phyloP scores from a whole-genome alignment of 1,284 basidiomycete genomes.

The Cerrena zonata region DNA sequence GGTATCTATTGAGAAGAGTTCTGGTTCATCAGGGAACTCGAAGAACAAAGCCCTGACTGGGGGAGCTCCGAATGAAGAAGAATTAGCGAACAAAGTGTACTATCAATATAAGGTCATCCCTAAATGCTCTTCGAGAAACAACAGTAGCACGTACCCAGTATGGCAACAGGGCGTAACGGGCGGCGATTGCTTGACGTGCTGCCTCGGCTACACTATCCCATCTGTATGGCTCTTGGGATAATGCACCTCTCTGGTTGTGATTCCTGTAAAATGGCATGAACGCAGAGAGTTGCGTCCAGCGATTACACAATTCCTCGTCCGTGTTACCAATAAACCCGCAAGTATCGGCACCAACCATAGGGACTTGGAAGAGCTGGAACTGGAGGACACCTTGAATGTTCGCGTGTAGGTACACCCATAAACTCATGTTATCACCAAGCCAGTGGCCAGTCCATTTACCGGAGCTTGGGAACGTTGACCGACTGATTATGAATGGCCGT shows the following conservation, averaged over 20 bases:
- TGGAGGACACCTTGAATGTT: conserved; percentile 65
- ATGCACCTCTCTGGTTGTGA: conserved; percentile 57
- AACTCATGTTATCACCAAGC: conserved; percentile 56
- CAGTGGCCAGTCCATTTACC: conserved; percentile 60
- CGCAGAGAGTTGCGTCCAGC: conserved; percentile 77
- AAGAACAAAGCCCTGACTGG: conserved; percentile 70
- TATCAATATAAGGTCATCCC: conserved; percentile 21
- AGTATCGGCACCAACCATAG: conserved; percentile 72
- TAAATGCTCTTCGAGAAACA: background rate
- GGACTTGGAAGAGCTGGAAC: conserved; percentile 73
- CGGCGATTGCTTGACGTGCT: conserved; percentile 63
- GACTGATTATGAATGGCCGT: conserved; percentile 61
- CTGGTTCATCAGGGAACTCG: conserved; percentile 67
- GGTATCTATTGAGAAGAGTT: conserved; percentile 55
- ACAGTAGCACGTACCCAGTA: conserved; percentile 54
- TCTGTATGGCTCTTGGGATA: conserved; percentile 67
- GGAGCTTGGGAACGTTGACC: conserved; percentile 61
- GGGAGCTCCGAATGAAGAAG: conserved; percentile 58
- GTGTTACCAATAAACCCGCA: conserved; percentile 68
- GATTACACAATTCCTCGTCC: conserved; percentile 74
- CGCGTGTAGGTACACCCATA: conserved; percentile 58
- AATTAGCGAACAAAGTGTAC: conserved; percentile 73
- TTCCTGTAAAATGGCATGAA: conserved; percentile 73
- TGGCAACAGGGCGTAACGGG: conserved; percentile 63
- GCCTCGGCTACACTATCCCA: conserved; percentile 74